Percentiles rank a stretch among this genome's conserved stretches.
Evolutionary conservation across 352 stramenopile genomes (phyloP).

Genomic region (Phytophthora boehmeriae): DNA sequence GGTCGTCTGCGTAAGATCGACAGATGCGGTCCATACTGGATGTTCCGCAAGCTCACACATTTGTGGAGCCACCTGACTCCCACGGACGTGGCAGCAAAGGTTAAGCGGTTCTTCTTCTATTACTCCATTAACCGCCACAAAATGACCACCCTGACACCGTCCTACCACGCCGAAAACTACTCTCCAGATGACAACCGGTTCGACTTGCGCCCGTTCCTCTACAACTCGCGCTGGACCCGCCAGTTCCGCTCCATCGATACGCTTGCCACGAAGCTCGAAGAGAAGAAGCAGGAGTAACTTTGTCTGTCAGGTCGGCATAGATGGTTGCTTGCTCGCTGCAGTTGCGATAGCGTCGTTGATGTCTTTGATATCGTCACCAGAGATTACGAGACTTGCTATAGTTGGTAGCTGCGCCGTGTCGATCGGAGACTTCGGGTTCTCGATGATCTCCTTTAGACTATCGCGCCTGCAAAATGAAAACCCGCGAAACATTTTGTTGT

Average conservation of each 20-base stretch:
- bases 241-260: slow-evolving; percentile 96
- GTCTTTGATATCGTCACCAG: slow-evolving; percentile 39
- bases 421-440: slow-evolving; percentile 33
- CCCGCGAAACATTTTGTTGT: slow-evolving; percentile 66
- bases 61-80: slow-evolving; percentile 90
- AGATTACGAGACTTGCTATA: slow-evolving; percentile 43
- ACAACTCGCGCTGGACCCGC: slow-evolving; percentile 95
- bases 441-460: slow-evolving; percentile 34
- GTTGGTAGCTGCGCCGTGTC: slow-evolving; percentile 36
- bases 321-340: slow-evolving; percentile 32
- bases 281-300: slow-evolving; percentile 68
- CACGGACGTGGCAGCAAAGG: slow-evolving; percentile 80
- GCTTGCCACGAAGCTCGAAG: slow-evolving; percentile 78
- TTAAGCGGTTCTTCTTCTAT: slow-evolving; percentile 98
- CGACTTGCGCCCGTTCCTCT: slow-evolving; percentile 98
- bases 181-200: slow-evolving; percentile 99
- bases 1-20: slow-evolving; percentile 96
- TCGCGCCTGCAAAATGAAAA: slow-evolving; percentile 80
- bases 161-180: slow-evolving; percentile 99
- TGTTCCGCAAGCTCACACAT: slow-evolving; percentile 90
- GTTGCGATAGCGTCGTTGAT: slow-evolving; percentile 43
- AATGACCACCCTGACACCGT: slow-evolving; percentile 98
- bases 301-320: slow-evolving; percentile 19
- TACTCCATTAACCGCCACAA: slow-evolving; percentile 99
- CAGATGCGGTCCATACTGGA: slow-evolving; percentile 94